A percentile compares a stretch with the other conserved stretches of the same genome.
phyloP scores from a whole-genome alignment of 352 stramenopile species.

The Thraustochytrium sp. region DNA sequence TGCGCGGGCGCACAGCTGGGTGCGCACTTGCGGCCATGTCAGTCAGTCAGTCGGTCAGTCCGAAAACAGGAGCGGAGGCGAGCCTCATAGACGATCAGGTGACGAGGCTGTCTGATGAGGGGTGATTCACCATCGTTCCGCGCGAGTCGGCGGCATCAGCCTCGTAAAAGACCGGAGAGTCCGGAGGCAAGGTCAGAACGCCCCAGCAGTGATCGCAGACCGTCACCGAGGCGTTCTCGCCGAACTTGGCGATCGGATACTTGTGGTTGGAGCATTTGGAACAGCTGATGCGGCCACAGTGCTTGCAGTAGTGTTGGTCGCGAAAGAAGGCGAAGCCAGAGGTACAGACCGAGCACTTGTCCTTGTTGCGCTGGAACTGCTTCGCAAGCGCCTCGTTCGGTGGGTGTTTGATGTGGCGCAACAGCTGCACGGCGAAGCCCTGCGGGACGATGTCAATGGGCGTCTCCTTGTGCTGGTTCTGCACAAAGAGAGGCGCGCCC shows the following conservation, averaged over 20 bases:
- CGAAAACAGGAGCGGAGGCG: too few species aligned
- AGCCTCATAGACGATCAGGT: too few species aligned
- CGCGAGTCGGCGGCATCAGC: too few species aligned
- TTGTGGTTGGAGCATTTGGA: slow-evolving; percentile 61
- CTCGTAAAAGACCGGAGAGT: too few species aligned
- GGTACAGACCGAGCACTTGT: slow-evolving; percentile 65
- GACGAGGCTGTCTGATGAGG: too few species aligned
- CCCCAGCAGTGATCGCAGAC: slow-evolving; percentile 18
- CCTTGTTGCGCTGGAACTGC: slow-evolving; percentile 50
- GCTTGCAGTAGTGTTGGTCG: slow-evolving; percentile 69
- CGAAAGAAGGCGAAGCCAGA: slow-evolving; percentile 69
- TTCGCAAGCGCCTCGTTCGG: slow-evolving; percentile 73
- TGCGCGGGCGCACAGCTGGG: too few species aligned
- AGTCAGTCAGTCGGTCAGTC: too few species aligned
- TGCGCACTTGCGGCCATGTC: too few species aligned
- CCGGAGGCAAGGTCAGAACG: not conserved
- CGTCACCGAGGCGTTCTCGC: not conserved
- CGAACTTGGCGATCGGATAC: slow-evolving; percentile 20
- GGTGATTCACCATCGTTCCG: too few species aligned
- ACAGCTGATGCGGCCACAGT: slow-evolving; percentile 74
- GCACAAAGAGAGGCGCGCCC: slow-evolving; percentile 65
- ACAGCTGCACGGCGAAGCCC: slow-evolving; percentile 65
- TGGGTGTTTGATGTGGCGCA: slow-evolving; percentile 65
- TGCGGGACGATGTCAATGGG: slow-evolving; percentile 69
- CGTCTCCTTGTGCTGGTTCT: slow-evolving; percentile 64